Conservation (phyloP, 306 rosid genomes). For the Carpinus fangiana region DNA sequence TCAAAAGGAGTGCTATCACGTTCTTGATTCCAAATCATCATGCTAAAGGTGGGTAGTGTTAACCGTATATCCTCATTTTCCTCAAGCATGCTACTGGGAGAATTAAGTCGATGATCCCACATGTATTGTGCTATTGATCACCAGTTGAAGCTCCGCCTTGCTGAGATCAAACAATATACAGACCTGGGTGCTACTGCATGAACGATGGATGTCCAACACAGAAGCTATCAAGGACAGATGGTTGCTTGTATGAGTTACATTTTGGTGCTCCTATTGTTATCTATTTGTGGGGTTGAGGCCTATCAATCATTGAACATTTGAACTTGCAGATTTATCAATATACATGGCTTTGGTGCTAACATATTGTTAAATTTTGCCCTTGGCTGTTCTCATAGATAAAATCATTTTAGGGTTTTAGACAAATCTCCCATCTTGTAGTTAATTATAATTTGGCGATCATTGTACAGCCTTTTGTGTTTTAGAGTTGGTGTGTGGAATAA, state of each 20-base stretch:
- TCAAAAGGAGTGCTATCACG: conserved; percentile 93
- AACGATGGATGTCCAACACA: neutral
- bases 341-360: conserved; percentile 1
- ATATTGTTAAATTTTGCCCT: neutral
- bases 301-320: neutral
- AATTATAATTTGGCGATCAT: neutral
- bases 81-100: conserved; percentile 5
- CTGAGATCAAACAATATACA: neutral
- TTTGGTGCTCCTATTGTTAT: neutral
- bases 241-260: conserved; percentile 20
- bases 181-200: neutral
- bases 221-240: neutral
- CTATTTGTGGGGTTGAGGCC: neutral
- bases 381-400: neutral
- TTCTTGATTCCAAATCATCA: conserved; percentile 32
- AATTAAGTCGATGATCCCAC: neutral
- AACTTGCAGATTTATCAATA: conserved; percentile 2
- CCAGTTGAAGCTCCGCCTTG: neutral
- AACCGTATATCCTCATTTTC: neutral
- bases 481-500: neutral
- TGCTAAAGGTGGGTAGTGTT: conserved; percentile 23
- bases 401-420: neutral
- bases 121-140: neutral
- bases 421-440: neutral
- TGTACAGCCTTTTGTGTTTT: neutral